Base-by-base conservation (phyloP, 164 flowering plant genomes). In the Tetracentron sinense region DNA sequence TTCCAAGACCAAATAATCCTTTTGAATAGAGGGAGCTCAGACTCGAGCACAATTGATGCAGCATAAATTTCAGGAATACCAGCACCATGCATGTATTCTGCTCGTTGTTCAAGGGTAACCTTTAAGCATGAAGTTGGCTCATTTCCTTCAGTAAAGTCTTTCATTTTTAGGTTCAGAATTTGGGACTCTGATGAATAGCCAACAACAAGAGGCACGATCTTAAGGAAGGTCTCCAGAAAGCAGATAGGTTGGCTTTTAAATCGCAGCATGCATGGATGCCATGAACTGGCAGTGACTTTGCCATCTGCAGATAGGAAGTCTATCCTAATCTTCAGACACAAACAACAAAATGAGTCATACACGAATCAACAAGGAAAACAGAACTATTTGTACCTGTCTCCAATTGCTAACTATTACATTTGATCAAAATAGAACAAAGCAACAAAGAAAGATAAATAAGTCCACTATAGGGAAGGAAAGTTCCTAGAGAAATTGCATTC, bases 41-140 rank as follows among this genome's bases (percentile, higher is more conserved):
- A 80, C 28, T 95, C 88, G 14, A 95, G 77, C 7, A 55, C 56
- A 23, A 92, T 27, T 20, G 78, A 79, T 31, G 89, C 88, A 59
- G 70, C 74, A 75, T 95, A 88, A 14, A 92, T 70, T 75, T 95
- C 88, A 50, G 96, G 97, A 51, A 88, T 78, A 28, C 97, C 97
- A 57, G 83, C 87, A 25, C 86, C 92, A 26, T 81, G 74, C 12
- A 56, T 68, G 64, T 57, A 89, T 65, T 88, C 90, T 67, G 99
- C 97, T 59, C 96, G 78, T 61, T 78, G 95, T 62, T 89, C 92
- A 47, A 95, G 71, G 16, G 64, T 33, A 26, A 90, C 90, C 76
- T 58, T 86, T 54, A 95, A 52, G 76, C 87, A 88, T 10, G 89
- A 66, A 16, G 97, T 84, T 26, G 96, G 89, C 0, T 71, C 66